Percentiles rank a stretch among this genome's conserved stretches.
Conservation (phyloP, 345 rosid species). For the Eucalyptus leucophloia region DNA sequence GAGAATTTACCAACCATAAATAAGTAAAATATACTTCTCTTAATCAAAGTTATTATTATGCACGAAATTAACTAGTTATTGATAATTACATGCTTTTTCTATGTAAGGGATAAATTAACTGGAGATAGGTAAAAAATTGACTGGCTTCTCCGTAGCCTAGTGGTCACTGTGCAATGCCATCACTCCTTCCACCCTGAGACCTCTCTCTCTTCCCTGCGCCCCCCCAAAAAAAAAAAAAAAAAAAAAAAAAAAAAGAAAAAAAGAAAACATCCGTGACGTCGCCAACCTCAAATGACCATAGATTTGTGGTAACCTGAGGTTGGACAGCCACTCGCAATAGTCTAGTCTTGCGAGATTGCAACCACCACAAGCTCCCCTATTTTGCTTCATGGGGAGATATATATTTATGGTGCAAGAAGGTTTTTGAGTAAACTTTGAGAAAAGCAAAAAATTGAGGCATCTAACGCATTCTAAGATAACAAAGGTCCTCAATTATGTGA, state of each 20-base stretch:
- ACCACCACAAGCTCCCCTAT: neutral
- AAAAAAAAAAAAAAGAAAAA: too few relatives aligned
- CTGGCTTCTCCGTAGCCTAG: neutral
- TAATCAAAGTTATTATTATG: too few relatives aligned
- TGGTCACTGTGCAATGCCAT: too few relatives aligned
- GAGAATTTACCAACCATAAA: neutral
- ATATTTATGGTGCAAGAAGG: neutral
- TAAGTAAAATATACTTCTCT: neutral
- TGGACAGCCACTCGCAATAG: fast-evolving
- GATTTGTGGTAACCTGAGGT: neutral
- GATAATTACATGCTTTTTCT: neutral
- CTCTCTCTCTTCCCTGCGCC: too few relatives aligned
- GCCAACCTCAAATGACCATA: too few relatives aligned
- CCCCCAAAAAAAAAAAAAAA: too few relatives aligned
- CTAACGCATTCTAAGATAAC: neutral
- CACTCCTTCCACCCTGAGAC: too few relatives aligned
- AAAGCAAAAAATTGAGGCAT: too few relatives aligned
- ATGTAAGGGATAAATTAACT: neutral
- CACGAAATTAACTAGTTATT: too few relatives aligned
- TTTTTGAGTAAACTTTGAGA: neutral
- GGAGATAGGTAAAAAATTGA: neutral
- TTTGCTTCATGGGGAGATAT: neutral
- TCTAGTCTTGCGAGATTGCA: neutral
- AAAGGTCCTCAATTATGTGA: too few relatives aligned
- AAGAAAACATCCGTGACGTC: too few relatives aligned